Conservation (phyloP, 768 basidiomycete genomes). For the Kwoniella sp. region DNA sequence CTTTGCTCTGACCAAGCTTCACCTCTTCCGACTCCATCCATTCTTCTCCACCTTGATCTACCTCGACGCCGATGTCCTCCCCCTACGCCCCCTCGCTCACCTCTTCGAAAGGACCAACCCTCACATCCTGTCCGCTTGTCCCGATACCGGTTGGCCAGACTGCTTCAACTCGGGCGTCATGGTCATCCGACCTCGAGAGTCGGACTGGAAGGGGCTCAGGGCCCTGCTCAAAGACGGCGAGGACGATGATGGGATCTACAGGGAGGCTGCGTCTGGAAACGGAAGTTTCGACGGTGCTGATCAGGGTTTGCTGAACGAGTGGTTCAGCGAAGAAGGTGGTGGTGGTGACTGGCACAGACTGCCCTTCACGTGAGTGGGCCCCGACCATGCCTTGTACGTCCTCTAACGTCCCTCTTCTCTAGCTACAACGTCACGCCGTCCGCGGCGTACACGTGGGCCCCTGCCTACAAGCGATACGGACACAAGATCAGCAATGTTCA, state of each 20-base stretch:
- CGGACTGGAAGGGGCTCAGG: conserved; percentile 73
- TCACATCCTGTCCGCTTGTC: conserved; percentile 78
- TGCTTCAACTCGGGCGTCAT: conserved; percentile 98
- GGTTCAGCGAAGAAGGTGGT: conserved; percentile 49
- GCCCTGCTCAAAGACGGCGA: conserved; percentile 60
- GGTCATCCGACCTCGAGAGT: conserved; percentile 63
- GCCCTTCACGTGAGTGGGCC: conserved; percentile 64
- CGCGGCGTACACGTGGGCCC: conserved; percentile 96
- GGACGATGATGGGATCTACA: conserved; percentile 31
- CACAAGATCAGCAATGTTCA: conserved; percentile 43
- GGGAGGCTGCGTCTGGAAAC: conserved; percentile 49
- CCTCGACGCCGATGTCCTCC: conserved; percentile 54
- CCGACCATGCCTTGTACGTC: background rate
- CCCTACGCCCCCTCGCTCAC: conserved; percentile 68
- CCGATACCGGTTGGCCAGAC: conserved; percentile 99
- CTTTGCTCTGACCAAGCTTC: conserved; percentile 91
- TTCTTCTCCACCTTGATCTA: conserved; percentile 48
- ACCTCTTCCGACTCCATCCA: conserved; percentile 73
- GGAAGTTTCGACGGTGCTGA: conserved; percentile 99
- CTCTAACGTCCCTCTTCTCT: background rate
- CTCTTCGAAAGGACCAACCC: conserved; percentile 69
- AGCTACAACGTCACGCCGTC: conserved; percentile 95
- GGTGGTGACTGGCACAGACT: conserved; percentile 93
- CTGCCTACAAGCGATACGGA: conserved; percentile 83
- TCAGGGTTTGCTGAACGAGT: conserved; percentile 94